Base-by-base conservation (phyloP, 2,329 filamentous ascomycete species). In the Colletotrichum filicis region DNA sequence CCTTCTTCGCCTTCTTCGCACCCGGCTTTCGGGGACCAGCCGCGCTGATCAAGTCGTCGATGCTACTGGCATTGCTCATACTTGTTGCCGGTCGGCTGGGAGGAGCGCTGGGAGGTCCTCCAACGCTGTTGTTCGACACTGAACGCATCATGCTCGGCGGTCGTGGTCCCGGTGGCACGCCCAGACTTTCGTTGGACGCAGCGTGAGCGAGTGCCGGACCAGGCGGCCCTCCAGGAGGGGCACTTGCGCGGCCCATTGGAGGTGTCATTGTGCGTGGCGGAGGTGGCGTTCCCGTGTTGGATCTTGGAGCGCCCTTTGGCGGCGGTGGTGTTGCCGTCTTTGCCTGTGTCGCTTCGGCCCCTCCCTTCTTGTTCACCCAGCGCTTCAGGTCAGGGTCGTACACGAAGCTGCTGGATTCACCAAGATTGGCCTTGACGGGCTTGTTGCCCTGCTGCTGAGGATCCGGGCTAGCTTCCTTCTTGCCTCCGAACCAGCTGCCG, bases 331-430 rank as follows among this genome's bases (percentile, higher is more conserved):
- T 92, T 1, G 92, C 91, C 59, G 88, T 86, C 75, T 91, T 89
- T 3, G 89, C 85, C 30, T 88, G 85, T 9, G 85, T 84, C 56
- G 89, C 89, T 67, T 93, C 92, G 8, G 90, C 89, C 14, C 92
- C 92, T 12, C 91, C 91, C 81, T 98, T 98, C 87, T 98, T 98
- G 86, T 99, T 98, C 81, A 99, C 88, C 97, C 97, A 99, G 81
- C 97, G 95, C 86, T 97, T 97, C 65, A 98, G 89, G n/a, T 98
- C 94, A 2, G 95, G 93, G 79, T 99, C 97, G 79, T 97, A 99
- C 76, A 96, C 93, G 82, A 99, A 98, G 58, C 92, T 95, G 82
- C 91, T 98, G 79, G 97, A 91, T 82, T 99, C 97, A 74, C 96
- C 97, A 9, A 99, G 89, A 79, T 99, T 99, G 74, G 97, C 97